Conservation (phyloP, 2,329 filamentous ascomycete species). For the Mycocentrospora acerina region DNA sequence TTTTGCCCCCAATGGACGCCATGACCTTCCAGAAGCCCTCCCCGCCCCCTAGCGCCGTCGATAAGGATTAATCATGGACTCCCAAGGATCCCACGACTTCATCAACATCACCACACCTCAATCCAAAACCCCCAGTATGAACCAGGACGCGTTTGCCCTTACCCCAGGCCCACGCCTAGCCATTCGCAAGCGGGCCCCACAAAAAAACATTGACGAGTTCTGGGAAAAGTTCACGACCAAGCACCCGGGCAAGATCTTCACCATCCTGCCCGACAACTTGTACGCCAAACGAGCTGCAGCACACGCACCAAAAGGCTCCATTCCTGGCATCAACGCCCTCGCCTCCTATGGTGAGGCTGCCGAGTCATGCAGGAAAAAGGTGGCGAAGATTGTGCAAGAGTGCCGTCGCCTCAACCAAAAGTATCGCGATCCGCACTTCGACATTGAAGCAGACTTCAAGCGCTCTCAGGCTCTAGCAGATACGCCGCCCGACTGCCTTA, state of each 20-base stretch:
- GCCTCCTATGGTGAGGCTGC: conserved; percentile 73
- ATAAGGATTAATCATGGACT: conserved; percentile 36
- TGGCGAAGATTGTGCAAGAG: conserved; percentile 59
- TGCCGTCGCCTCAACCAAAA: conserved; percentile 80
- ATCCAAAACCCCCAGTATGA: conserved; percentile 40
- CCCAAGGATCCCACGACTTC: conserved; percentile 38
- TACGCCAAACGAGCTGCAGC: conserved; percentile 63
- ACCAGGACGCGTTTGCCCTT: conserved; percentile 23
- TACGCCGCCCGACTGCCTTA: conserved; percentile 51
- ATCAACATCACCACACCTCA: conserved; percentile 40
- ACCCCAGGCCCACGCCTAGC: conserved; percentile 23
- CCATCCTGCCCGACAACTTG: conserved; percentile 68
- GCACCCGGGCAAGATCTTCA: conserved; percentile 70
- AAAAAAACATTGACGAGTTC: conserved; percentile 69
- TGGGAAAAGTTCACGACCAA: conserved; percentile 71
- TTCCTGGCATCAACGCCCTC: conserved; percentile 63
- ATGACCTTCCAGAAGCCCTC: conserved; percentile 14
- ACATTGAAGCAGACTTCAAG: conserved; percentile 77
- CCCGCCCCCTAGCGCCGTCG: conserved; percentile 12
- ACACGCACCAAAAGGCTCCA: conserved; percentile 54
- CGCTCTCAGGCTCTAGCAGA: conserved; percentile 33
- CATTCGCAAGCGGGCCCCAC: conserved; percentile 58
- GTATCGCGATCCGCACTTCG: conserved; percentile 84
- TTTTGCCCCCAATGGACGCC: conserved; percentile 31
- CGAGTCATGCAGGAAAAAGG: conserved; percentile 64